A percentile compares a stretch with the other conserved stretches of the same genome.
These are phyloP conservation scores for Scenedesmus sp. DNA, from an alignment of 163 green algal genomes.

Conservation along the genomic window DNA sequence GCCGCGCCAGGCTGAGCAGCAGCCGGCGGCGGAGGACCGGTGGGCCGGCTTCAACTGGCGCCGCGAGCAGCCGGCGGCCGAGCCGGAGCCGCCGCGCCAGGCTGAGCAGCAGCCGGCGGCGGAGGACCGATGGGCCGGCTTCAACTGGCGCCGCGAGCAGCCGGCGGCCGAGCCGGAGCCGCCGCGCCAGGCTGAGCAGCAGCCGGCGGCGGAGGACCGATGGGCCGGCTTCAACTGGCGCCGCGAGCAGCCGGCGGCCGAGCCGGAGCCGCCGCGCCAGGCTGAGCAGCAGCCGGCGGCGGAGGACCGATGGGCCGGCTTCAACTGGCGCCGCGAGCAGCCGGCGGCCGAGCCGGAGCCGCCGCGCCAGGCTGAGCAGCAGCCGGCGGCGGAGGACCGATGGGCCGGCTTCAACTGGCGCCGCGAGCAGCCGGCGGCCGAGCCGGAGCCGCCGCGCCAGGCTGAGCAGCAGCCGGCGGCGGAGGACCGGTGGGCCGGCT, in stretches of 20 bases:
- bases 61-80: constrained; percentile 5
- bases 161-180: constrained; percentile 1
- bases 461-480: background rate
- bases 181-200: background rate
- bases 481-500: background rate
- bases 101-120: background rate
- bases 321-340: too few relatives aligned
- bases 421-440: too few relatives aligned
- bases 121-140: background rate
- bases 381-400: background rate
- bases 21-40: background rate
- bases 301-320: background rate
- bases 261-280: background rate
- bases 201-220: background rate
- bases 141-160: too few relatives aligned
- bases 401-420: too few relatives aligned
- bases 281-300: background rate
- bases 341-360: constrained; percentile 1
- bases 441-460: background rate
- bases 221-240: too few relatives aligned
- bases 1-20: constrained; percentile 7
- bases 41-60: background rate
- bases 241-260: too few relatives aligned
- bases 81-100: background rate
- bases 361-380: background rate